Evolutionary conservation across 257 asterid species (phyloP).

Genomic region (Marsdenia floribunda): DNA sequence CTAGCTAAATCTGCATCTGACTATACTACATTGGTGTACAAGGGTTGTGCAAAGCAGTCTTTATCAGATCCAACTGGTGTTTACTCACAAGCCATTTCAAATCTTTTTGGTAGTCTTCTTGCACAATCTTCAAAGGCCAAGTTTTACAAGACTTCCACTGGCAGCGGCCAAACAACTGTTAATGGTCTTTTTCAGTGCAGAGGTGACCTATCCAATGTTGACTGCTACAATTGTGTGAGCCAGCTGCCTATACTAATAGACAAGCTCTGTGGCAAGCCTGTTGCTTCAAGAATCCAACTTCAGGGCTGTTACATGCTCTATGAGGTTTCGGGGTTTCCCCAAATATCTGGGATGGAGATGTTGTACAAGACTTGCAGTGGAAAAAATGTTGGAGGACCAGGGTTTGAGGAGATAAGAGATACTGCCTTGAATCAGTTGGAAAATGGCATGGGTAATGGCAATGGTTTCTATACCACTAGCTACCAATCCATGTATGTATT

Average conservation of each 20-base stretch:
- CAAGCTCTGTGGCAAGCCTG: constrained; percentile 77
- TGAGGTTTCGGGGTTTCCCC: constrained; percentile 77
- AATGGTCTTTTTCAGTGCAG: constrained; percentile 90
- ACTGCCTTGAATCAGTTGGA: constrained; percentile 63
- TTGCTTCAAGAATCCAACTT: constrained; percentile 90
- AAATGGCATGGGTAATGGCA: constrained; percentile 50
- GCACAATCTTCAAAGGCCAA: constrained; percentile 81
- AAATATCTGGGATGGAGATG: constrained; percentile 90
- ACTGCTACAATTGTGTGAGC: constrained; percentile 81
- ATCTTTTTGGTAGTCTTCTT: constrained; percentile 74
- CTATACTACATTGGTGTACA: constrained; percentile 65
- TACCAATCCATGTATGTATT: constrained; percentile 60
- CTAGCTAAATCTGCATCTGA: constrained; percentile 56
- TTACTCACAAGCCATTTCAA: constrained; percentile 79
- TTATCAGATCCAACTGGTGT: constrained; percentile 88
- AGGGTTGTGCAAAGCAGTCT: constrained; percentile 83
- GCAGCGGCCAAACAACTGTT: constrained; percentile 55
- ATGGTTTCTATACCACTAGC: constrained; percentile 64
- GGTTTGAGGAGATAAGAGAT: constrained; percentile 80
- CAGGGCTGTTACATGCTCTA: constrained; percentile 85
- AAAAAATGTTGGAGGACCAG: constrained; percentile 63
- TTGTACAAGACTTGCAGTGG: constrained; percentile 80
- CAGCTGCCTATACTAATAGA: constrained; percentile 73
- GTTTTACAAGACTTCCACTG: constrained; percentile 67
- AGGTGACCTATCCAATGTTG: constrained; percentile 79